A percentile compares a stretch with the other conserved stretches of the same genome.
Evolutionary conservation across 768 basidiomycete species (phyloP).

Genomic region (Pleurotus citrinopileatus): DNA sequence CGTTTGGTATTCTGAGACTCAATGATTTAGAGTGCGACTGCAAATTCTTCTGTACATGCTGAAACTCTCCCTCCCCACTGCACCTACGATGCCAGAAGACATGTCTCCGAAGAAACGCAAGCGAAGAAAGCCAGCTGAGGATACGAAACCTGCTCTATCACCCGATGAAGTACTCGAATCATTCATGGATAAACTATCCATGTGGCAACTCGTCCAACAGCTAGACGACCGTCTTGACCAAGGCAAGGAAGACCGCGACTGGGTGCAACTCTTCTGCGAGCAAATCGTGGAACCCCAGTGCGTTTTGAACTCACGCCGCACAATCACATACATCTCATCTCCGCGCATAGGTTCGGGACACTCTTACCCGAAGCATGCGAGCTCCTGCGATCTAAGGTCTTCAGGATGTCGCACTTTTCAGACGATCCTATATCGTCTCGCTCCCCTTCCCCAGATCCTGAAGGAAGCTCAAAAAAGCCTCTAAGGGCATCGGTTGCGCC

Average conservation of each 20-base stretch:
- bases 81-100: conserved; percentile 27
- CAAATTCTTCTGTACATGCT: conserved; percentile 72
- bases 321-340: not conserved
- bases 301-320: conserved; percentile 18
- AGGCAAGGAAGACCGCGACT: conserved; percentile 47
- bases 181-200: conserved; percentile 77
- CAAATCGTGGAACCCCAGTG: conserved; percentile 65
- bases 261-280: conserved; percentile 73
- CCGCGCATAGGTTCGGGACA: conserved; percentile 47
- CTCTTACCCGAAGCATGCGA: conserved; percentile 50
- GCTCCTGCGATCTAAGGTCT: conserved; percentile 65
- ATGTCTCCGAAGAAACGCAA: conserved; percentile 29
- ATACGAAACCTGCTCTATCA: conserved; percentile 19
- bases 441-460: conserved; percentile 26
- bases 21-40: conserved; percentile 55
- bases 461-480: too few species aligned
- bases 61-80: conserved; percentile 59
- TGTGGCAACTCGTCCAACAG: conserved; percentile 65
- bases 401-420: conserved; percentile 60
- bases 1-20: not conserved
- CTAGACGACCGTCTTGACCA: conserved; percentile 21
- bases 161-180: conserved; percentile 58
- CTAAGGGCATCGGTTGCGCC: not conserved
- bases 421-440: conserved; percentile 33
- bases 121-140: conserved; percentile 18